Conservation (phyloP, 148 eudicot genomes). For the Spergularia bocconei region DNA sequence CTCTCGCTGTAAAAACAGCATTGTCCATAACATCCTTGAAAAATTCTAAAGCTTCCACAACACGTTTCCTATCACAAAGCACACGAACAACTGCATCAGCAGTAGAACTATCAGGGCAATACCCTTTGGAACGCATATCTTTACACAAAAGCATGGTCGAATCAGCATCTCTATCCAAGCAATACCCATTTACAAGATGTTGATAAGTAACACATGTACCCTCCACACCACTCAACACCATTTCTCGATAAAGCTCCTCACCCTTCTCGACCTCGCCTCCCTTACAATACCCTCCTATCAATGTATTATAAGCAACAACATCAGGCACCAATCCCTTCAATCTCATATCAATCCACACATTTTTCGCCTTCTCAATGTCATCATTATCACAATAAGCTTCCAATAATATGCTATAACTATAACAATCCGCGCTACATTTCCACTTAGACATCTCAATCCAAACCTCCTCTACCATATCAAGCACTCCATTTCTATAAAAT, state of each 20-base stretch:
- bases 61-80: constrained; percentile 41
- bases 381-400: constrained; percentile 59
- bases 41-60: constrained; percentile 48
- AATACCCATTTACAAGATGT: constrained; percentile 73
- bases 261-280: constrained; percentile 50
- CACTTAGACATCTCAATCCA: constrained; percentile 52
- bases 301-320: constrained; percentile 56
- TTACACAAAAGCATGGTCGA: constrained; percentile 49
- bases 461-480: constrained; percentile 55
- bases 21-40: constrained; percentile 35
- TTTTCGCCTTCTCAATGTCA: constrained; percentile 52
- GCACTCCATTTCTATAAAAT: constrained; percentile 47
- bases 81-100: constrained; percentile 48
- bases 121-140: constrained; percentile 61
- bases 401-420: constrained; percentile 57
- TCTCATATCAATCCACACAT: constrained; percentile 58
- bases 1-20: constrained; percentile 38
- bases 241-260: constrained; percentile 58
- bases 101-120: constrained; percentile 39
- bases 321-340: constrained; percentile 42
- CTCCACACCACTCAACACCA: constrained; percentile 53
- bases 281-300: constrained; percentile 75
- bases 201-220: constrained; percentile 54
- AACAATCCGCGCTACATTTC: constrained; percentile 39
- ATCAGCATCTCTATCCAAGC: constrained; percentile 57